Conservation (phyloP, 352 stramenopile genomes). For the Phytophthora colocasiae region DNA sequence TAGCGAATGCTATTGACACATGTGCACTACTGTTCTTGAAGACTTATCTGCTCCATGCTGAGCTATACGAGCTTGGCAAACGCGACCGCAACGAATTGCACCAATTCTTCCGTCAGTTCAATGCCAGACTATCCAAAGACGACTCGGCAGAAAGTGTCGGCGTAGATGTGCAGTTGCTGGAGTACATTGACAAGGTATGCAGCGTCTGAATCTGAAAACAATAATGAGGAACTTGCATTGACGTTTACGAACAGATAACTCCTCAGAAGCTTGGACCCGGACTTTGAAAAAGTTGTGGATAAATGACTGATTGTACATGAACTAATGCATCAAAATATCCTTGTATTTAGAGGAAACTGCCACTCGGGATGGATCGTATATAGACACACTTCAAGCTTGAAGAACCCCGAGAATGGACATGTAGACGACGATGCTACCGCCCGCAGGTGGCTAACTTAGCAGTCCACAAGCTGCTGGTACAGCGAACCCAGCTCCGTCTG, state of each 20-base stretch:
- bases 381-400: conserved; percentile 36
- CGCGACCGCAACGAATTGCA: conserved; percentile 50
- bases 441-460: conserved; percentile 19
- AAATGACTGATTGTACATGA: no score
- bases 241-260: no score
- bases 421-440: conserved; percentile 7
- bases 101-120: conserved; percentile 48
- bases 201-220: no score
- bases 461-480: conserved; percentile 41
- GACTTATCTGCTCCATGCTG: conserved; percentile 62
- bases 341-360: conserved; percentile 36
- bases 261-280: no score
- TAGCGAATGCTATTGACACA: conserved; percentile 54
- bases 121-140: conserved; percentile 25
- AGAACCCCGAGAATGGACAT: conserved; percentile 10
- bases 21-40: conserved; percentile 72
- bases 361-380: conserved; percentile 31
- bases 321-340: conserved; percentile 34
- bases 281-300: no score
- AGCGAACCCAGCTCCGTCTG: conserved; percentile 36
- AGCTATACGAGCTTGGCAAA: conserved; percentile 51
- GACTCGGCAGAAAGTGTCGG: conserved; percentile 8
- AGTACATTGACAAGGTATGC: conserved; percentile 41
- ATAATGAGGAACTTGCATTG: no score
- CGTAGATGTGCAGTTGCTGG: conserved; percentile 30